phyloP scores from a whole-genome alignment of 2,329 filamentous ascomycete genomes.

The Penicillium brevicompactum region DNA sequence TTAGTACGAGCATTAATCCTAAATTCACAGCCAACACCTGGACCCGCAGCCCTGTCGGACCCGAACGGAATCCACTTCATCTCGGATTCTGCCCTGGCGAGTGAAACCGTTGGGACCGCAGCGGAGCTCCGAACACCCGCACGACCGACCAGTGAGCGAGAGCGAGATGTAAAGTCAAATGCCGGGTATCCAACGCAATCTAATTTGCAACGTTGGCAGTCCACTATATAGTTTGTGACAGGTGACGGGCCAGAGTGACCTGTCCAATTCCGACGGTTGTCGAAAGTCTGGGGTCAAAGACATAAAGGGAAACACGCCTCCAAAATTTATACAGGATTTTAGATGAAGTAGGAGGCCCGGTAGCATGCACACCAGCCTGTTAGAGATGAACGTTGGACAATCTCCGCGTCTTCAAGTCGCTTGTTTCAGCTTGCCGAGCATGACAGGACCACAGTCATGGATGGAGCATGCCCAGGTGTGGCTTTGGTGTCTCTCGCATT shows the following conservation, averaged over 20 bases:
- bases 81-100: background rate
- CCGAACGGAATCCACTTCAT: slow-evolving; percentile 10
- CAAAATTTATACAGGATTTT: slow-evolving; percentile 6
- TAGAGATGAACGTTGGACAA: background rate
- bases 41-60: background rate
- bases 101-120: slow-evolving; percentile 19
- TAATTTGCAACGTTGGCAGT: background rate
- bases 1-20: background rate
- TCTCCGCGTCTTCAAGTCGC: slow-evolving; percentile 6
- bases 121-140: slow-evolving; percentile 10
- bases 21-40: background rate
- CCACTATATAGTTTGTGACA: background rate
- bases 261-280: background rate
- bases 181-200: background rate
- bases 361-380: background rate
- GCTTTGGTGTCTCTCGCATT: background rate
- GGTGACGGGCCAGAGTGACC: background rate
- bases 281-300: background rate
- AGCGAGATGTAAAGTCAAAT: background rate
- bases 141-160: background rate
- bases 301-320: slow-evolving; percentile 2
- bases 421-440: slow-evolving; percentile 14
- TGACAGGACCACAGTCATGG: background rate
- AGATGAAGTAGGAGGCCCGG: slow-evolving; percentile 1
- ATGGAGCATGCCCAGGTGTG: background rate